Base-by-base conservation (phyloP, 106 monocot genomes). In the Alisma plantagoaquatica region DNA sequence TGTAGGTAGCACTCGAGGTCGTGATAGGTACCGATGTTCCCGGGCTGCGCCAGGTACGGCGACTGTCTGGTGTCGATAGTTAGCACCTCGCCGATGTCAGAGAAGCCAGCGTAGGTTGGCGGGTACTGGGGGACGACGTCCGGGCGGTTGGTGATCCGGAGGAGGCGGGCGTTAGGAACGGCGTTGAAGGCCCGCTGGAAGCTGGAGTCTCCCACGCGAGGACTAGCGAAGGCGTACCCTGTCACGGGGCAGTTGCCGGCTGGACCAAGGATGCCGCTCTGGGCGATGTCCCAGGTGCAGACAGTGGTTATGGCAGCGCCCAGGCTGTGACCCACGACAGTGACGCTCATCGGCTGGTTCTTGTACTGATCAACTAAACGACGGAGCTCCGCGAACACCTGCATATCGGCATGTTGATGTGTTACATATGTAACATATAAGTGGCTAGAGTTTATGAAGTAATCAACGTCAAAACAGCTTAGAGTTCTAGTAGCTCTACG, bases 91-190 rank as follows among this genome's bases (percentile, higher is more conserved):
- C 91, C 91, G 1, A 91, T 51, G 43, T 81, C 81, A 1, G 50
- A 55, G 59, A 77, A 91, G 22, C 77, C 77, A 0, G 71, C 3
- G 15, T 41, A 43, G 0, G n/a, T n/a, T n/a, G n/a, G n/a, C n/a
- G 84, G 91, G 54, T 80, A 84, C 41, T 43, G 56, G 0, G 91
- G 91, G 42, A 91, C 77, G 0, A 84, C 0, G 67, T 91, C 91
- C 23, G 31, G 29, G 9, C 46, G 27, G 58, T 91, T 91, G 46
- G 70, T 48, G 14, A 84, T 53, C 2, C 81, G 76, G 10, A 84
- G 75, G 22, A 84, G 64, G 18, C 65, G 42, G 3, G 81, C 51
- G 47, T 57, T 30, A 0, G 35, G 64, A 3, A 62, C 32, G 15
- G n/a, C 12, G 28, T 50, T 54, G 74, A 78, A 91, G 24, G 64